Evolutionary conservation across 225 moss, liverwort and hornwort species (phyloP).

Genomic region (Sphagnum contortum): DNA sequence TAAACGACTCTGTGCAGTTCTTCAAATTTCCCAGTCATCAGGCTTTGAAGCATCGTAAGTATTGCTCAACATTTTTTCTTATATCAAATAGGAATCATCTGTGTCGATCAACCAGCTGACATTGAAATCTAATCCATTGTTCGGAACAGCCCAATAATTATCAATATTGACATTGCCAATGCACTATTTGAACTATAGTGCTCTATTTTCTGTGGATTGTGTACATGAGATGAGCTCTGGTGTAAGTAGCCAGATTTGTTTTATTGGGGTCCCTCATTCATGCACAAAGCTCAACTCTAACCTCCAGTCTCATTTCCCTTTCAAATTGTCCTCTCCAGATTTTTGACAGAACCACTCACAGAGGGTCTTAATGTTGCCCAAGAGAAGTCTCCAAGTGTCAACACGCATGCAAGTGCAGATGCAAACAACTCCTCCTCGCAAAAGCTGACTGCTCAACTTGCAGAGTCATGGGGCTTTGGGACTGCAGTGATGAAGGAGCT

Average conservation of each 20-base stretch:
- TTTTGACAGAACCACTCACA: slow-evolving; percentile 63
- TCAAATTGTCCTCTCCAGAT: slow-evolving; percentile 22
- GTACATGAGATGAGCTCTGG: too few relatives aligned
- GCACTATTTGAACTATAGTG: too few relatives aligned
- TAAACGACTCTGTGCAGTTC: slow-evolving; percentile 54
- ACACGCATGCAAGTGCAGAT: slow-evolving; percentile 14
- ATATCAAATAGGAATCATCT: too few relatives aligned
- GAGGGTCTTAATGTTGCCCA: slow-evolving; percentile 70
- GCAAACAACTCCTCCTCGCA: slow-evolving; percentile 3
- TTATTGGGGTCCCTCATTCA: too few relatives aligned
- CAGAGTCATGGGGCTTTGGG: slow-evolving; percentile 26
- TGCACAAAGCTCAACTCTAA: too few relatives aligned
- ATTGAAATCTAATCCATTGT: too few relatives aligned
- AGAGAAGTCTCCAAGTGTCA: slow-evolving; percentile 8
- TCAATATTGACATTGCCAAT: too few relatives aligned
- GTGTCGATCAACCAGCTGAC: too few relatives aligned
- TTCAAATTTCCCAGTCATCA: slow-evolving; percentile 61
- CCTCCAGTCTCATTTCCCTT: not conserved
- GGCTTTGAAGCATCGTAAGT: slow-evolving; percentile 79
- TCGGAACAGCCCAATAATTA: too few relatives aligned
- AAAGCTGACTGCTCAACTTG: slow-evolving; percentile 15
- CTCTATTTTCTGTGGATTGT: too few relatives aligned
- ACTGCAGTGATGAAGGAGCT: slow-evolving; percentile 57
- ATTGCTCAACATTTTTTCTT: not conserved
- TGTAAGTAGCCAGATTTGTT: too few relatives aligned